Evolutionary conservation across 2,329 filamentous ascomycete species (phyloP), one percentile per base, ranked within the genome.

Genomic region (Fusarium concolor): DNA sequence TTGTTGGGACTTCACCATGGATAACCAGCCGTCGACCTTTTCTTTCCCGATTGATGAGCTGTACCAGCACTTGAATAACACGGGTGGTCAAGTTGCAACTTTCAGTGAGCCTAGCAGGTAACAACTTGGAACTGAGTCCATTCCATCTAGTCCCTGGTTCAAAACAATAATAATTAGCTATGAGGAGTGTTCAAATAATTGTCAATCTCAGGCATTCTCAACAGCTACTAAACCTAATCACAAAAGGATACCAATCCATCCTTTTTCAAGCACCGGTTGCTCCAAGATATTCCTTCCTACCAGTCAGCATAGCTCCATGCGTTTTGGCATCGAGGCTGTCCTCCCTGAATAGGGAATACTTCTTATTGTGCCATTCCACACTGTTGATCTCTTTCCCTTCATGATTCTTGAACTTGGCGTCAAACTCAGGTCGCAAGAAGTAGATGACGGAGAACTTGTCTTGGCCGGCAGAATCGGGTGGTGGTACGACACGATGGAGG

Each of bases 351-450:
- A 71, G 45, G 2, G 66, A 62, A 35, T 71, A 67, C 22, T 71
- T 70, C 50, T 66, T 55, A 41, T 71, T 70, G 31, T 67, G 65
- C 67, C 68, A 71, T 10, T 71, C 67, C n/a, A 68, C 55, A 17
- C 67, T 65, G 15, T 53, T 65, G 20, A 67, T 60, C 22, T 56
- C 41, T 18, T 46, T 50, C 3, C 68, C 68, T 12, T 70, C 67
- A 6, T 57, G 41, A 3, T 51, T 58, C 12, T 52, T 64, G 26
- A 71, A 67, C 35, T 64, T 62, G 11, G 62, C 65, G 18, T 71
- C 67, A 35, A 70, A 54, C 20, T 70, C 68, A 5, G 68, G 68
- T 18, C 68, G 68, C 28, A 71, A 28, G n/a, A 71, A 62, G 31
- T 71, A 71, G 1, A 68, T 63, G 9, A 71, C 61, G 6, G 69